Percentiles rank a stretch among this genome's conserved stretches.
Evolutionary conservation across 306 rosid genomes (phyloP).

Genomic region (Cotoneaster glaucophyllus): DNA sequence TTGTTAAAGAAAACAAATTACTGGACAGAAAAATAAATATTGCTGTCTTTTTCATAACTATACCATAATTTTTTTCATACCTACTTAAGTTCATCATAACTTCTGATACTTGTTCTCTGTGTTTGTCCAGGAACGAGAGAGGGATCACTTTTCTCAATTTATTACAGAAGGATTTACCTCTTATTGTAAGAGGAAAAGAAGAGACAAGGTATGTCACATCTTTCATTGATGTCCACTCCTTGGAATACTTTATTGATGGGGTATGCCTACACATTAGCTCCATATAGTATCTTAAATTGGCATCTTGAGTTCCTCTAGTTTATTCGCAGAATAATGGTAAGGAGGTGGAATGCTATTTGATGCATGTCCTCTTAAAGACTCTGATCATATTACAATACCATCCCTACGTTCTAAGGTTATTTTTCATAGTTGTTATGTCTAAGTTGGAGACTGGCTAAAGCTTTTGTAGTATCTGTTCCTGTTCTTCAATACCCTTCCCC

Average conservation of each 20-base stretch:
- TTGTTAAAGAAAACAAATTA: background rate
- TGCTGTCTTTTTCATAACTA: background rate
- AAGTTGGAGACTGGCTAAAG: background rate
- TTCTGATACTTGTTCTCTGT: background rate
- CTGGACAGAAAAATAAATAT: background rate
- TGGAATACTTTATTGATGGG: background rate
- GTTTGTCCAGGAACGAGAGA: conserved; percentile 68
- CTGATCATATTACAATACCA: background rate
- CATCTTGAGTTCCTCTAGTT: background rate
- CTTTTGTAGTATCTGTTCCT: background rate
- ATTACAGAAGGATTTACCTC: conserved; percentile 89
- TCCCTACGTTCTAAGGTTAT: background rate
- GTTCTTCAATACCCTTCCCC: background rate
- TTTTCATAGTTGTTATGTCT: background rate
- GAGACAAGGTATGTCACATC: conserved; percentile 70
- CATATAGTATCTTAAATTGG: background rate
- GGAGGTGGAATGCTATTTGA: background rate
- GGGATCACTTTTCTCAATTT: conserved; percentile 89
- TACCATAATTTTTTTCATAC: background rate
- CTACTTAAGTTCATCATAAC: background rate
- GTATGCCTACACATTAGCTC: background rate
- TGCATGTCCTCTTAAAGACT: background rate
- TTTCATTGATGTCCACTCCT: conserved; percentile 1
- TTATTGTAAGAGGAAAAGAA: conserved; percentile 96
- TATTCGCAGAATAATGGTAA: background rate